phyloP scores from a whole-genome alignment of 371 early-diverging fungal genomes.

The Mortierella sp. region DNA sequence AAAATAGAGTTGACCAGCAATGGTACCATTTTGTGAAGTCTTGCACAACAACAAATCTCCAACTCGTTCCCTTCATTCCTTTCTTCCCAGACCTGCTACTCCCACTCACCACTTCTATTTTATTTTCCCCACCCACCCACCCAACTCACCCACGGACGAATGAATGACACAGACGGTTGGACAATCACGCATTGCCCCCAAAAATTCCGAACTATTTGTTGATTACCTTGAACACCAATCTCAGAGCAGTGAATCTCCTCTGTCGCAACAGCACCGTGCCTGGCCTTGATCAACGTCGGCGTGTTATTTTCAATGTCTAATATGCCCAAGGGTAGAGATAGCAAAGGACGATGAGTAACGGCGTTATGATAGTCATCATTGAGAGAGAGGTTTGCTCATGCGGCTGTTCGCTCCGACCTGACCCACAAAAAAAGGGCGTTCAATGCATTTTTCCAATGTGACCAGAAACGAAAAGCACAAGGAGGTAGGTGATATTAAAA shows the following conservation, averaged over 20 bases:
- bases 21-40: not conserved
- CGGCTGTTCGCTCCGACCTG: not conserved
- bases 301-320: conserved; percentile 29
- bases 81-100: not conserved
- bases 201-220: no score
- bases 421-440: not conserved
- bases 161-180: not conserved
- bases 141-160: not conserved
- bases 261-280: conserved; percentile 86
- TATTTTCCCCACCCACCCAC: not conserved
- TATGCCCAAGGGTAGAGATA: not conserved
- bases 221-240: conserved; percentile 83
- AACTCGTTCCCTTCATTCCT: not conserved
- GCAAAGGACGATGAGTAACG: not conserved
- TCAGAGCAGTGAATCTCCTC: conserved; percentile 87
- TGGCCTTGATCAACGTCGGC: conserved; percentile 44
- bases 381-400: not conserved
- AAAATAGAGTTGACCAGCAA: not conserved
- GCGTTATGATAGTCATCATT: not conserved
- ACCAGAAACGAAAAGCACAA: not conserved
- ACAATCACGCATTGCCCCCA: not conserved
- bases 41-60: not conserved
- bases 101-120: not conserved
- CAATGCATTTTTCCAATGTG: not conserved
- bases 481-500: not conserved